A percentile compares a stretch with the other conserved stretches of the same genome.
phyloP scores from a whole-genome alignment of 164 flowering plant genomes.

The Vitis cinerea region DNA sequence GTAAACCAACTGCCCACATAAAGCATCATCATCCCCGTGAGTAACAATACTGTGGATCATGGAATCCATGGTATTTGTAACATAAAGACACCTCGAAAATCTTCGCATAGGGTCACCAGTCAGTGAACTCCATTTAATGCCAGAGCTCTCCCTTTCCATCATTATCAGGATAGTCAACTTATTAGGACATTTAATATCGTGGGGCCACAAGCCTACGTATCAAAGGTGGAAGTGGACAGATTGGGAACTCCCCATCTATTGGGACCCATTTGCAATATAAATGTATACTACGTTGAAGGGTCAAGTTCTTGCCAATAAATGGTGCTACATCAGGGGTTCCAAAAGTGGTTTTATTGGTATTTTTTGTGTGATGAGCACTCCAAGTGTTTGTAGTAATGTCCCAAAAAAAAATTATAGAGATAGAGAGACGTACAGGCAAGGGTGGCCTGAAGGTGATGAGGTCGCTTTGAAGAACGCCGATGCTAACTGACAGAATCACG shows the following conservation, averaged over 20 bases:
- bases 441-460: constrained; percentile 77
- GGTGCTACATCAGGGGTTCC: not conserved
- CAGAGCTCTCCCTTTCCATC: not conserved
- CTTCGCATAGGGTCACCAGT: constrained; percentile 9
- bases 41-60: constrained; percentile 16
- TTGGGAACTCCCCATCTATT: not conserved
- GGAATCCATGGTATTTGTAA: constrained; percentile 19
- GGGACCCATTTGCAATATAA: constrained; percentile 8
- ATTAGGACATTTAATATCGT: constrained; percentile 9
- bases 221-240: not conserved
- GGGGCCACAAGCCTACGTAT: constrained; percentile 15
- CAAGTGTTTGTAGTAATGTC: not conserved
- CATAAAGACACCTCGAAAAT: constrained; percentile 21
- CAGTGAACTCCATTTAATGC: constrained; percentile 13
- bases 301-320: not conserved
- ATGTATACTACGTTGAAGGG: constrained; percentile 1
- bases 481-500: constrained; percentile 79
- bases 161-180: constrained; percentile 11
- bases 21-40: not conserved
- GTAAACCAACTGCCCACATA: not conserved
- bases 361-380: too few relatives aligned
- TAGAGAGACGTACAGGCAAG: constrained; percentile 65
- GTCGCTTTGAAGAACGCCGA: constrained; percentile 90
- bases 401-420: constrained; percentile 1
- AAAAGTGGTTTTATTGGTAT: too few relatives aligned